These are phyloP conservation scores for Colletotrichum sp. DNA, from an alignment of 2,329 filamentous ascomycete species.

Conservation along the genomic window DNA sequence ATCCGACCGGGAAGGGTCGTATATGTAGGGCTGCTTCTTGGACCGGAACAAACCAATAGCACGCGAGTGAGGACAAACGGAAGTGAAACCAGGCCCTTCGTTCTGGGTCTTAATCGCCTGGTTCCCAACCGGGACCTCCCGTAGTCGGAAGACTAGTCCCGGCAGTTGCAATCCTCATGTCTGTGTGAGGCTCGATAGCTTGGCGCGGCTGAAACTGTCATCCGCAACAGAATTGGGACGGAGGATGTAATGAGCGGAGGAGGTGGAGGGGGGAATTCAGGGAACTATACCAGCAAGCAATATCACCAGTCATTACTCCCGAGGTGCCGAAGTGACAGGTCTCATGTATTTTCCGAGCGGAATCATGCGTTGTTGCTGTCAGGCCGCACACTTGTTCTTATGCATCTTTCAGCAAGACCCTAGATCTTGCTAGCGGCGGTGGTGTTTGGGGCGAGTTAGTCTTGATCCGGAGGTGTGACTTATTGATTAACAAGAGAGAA, in stretches of 20 bases:
- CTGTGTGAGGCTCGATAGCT: neutral
- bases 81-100: neutral
- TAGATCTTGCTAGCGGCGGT: neutral
- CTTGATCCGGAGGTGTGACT: conserved; percentile 7
- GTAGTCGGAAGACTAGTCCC: neutral
- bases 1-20: neutral
- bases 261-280: neutral
- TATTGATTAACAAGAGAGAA: neutral
- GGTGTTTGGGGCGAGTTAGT: neutral
- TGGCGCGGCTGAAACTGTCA: conserved; percentile 12
- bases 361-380: neutral
- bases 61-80: neutral
- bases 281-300: neutral
- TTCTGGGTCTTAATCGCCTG: neutral
- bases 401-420: neutral
- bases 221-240: conserved; percentile 6
- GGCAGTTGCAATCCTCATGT: neutral
- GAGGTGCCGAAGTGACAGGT: neutral
- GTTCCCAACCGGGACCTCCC: neutral
- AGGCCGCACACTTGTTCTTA: neutral
- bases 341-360: neutral
- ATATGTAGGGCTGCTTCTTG: neutral
- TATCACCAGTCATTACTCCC: neutral
- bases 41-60: neutral
- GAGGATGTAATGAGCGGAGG: neutral